Base-by-base conservation (phyloP, 1,139 yeast species). In the Debaryomyces subglobosus region DNA sequence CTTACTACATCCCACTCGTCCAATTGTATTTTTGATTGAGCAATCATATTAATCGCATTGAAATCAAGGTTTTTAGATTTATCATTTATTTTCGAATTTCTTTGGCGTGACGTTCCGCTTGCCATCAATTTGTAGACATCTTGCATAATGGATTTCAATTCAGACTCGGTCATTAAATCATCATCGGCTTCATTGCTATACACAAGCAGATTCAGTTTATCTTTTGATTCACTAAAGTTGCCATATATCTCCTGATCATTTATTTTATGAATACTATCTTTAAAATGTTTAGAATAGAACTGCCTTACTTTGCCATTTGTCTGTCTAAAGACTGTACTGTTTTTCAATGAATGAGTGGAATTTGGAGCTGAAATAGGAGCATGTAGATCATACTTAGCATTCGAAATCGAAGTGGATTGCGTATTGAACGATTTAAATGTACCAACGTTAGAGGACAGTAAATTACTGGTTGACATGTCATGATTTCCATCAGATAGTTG, bases 1-100 rank as follows among this genome's bases (percentile, higher is more conserved):
- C 78, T 72, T 3, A 75, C 72, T 25, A 74, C 62, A 52, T 73
- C 79, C 80, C 80, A 75, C 34, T 73, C 78, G 21, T 70, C 74
- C 29, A 68, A 52, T 46, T 66, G 69, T 9, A 61, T 56, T 49
- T 62, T 68, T 1, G 71, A 61, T 51, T 71, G 71, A 9, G 55
- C 55, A 58, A 59, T 58, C 59, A 58, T 53, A 18, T 48, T 46
- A 20, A 56, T 16, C 8, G 49, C 39, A 27, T 36, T 24, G 5
- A 39, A 13, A 29, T 42, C 38, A 18, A 43, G 15, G 6, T 13
- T 33, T 30, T 46, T 38, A 9, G 34, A 30, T 16, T 27, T 43
- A 20, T 30, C 36, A n/a, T 29, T 36, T 9, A 32, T 20, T n/a
- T 29, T 33, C 27, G 25, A 23, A 16, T 29, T 24, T n/a, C 25